These are phyloP conservation scores for Aspergillus diversus DNA, from an alignment of 495 filamentous ascomycete species.

Conservation along the genomic window DNA sequence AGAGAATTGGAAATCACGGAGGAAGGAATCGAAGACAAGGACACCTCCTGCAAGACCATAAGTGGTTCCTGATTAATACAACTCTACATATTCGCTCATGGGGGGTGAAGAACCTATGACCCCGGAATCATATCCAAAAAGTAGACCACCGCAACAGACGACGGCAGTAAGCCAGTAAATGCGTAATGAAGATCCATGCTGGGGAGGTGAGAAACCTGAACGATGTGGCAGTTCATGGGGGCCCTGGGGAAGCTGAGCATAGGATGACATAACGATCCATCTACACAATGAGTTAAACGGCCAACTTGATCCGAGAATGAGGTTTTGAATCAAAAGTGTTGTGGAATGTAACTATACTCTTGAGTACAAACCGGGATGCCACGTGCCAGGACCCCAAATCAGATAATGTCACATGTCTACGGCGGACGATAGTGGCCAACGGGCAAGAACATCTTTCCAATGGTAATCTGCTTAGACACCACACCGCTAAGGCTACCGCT, in stretches of 20 bases:
- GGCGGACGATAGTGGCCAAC: no score
- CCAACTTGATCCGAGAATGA: not conserved
- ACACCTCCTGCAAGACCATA: conserved; percentile 42
- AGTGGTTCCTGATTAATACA: not conserved
- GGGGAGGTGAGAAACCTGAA: not conserved
- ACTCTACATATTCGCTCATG: not conserved
- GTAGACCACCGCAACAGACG: conserved; percentile 46
- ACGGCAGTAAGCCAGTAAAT: conserved; percentile 59
- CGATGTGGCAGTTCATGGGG: not conserved
- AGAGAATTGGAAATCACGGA: conserved; percentile 44
- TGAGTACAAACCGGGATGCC: not conserved
- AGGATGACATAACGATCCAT: conserved; percentile 16
- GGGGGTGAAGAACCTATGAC: conserved; percentile 40
- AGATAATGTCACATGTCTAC: conserved; percentile 15
- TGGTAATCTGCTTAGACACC: no score
- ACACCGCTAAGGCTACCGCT: not conserved
- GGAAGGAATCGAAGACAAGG: conserved; percentile 51
- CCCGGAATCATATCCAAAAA: conserved; percentile 52
- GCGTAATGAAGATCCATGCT: conserved; percentile 30
- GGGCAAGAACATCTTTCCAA: no score
- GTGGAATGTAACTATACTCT: not conserved
- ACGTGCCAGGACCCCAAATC: conserved; percentile 13
- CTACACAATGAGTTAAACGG: not conserved
- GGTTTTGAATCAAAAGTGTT: not conserved
- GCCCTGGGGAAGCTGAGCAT: conserved; percentile 12